Evolutionary conservation across 345 rosid genomes (phyloP), one percentile per base, ranked within the genome.

Genomic region (Heritiera littoralis): DNA sequence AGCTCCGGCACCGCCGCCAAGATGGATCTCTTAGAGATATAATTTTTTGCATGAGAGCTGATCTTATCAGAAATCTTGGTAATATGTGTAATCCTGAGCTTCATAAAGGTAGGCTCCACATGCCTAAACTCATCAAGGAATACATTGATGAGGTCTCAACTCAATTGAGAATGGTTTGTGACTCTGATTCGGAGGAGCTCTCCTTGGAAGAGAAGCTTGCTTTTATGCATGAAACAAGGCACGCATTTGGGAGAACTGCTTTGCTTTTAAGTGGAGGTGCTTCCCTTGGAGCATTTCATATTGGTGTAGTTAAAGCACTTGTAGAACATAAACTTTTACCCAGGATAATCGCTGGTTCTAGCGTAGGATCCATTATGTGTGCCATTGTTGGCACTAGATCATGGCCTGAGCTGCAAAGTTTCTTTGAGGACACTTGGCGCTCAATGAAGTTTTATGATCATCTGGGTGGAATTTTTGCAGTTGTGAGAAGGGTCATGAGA

Each of bases 191-290:
- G 0, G 99, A 93, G 79, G 98, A 94, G 86, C 95, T 97, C 75
- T 86, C 98, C n/a, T 68, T 92, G 71, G 99, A 97, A 77, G 99
- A 97, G 85, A 97, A 88, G 88, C 98, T 93, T 65, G 79, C 97
- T 23, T 97, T 94, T 76, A 89, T 94, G 98, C 99, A 97, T 54
- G 99, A 97, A 83, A 97, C 98, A 0, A 85, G 99, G 32, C 99
- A 97, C 81, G 95, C 98, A 32, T 97, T 94, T 85, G 99, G 99
- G 18, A 87, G 99, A 76, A 97, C 99, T 15, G 99, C 99, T 52
- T 81, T 97, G 86, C 99, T 97, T 78, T 74, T 97, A 76, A 97
- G 99, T n/a, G 99, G 99, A 68, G 99, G 98, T 80, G 98, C 99
- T 75, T 94, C 98, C 13, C 98, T 97, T 30, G 99, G 99, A 77